Percentiles rank a stretch among this genome's conserved stretches.
Evolutionary conservation across 495 filamentous ascomycete genomes (phyloP).

Genomic region (Aspergillus avenaceus): DNA sequence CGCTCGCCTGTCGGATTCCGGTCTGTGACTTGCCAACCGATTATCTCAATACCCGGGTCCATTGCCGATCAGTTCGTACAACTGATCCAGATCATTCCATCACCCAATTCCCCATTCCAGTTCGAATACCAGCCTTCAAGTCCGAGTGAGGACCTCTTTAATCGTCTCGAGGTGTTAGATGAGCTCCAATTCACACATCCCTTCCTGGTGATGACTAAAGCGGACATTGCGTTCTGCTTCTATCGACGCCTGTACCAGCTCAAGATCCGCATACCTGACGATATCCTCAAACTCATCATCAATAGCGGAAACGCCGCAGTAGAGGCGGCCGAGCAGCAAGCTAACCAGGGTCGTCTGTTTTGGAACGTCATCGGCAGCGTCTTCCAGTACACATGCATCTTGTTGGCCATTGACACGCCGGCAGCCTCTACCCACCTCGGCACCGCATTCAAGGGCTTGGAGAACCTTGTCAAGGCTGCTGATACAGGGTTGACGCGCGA

Average conservation of each 20-base stretch:
- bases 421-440: slow-evolving; percentile 17
- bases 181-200: slow-evolving; percentile 18
- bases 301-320: slow-evolving; percentile 22
- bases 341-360: slow-evolving; percentile 22
- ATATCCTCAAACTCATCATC: slow-evolving; percentile 19
- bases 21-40: slow-evolving; percentile 23
- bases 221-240: slow-evolving; percentile 29
- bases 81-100: slow-evolving; percentile 27
- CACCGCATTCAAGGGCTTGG: slow-evolving; percentile 23
- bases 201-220: slow-evolving; percentile 28
- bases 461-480: slow-evolving; percentile 23
- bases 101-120: slow-evolving; percentile 25
- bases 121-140: slow-evolving; percentile 11
- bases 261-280: slow-evolving; percentile 19
- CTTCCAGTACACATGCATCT: slow-evolving; percentile 26
- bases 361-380: slow-evolving; percentile 34
- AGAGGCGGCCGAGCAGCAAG: slow-evolving; percentile 21
- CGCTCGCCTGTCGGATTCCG: slow-evolving; percentile 21
- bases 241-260: slow-evolving; percentile 30
- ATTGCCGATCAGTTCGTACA: slow-evolving; percentile 28
- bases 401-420: slow-evolving; percentile 28
- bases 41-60: slow-evolving; percentile 15
- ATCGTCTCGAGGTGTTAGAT: slow-evolving; percentile 18
- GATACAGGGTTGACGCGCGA: slow-evolving; percentile 27
- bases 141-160: slow-evolving; percentile 20